These are phyloP conservation scores for Eucommia ulmoides DNA, from an alignment of 257 asterid species.

Conservation along the genomic window DNA sequence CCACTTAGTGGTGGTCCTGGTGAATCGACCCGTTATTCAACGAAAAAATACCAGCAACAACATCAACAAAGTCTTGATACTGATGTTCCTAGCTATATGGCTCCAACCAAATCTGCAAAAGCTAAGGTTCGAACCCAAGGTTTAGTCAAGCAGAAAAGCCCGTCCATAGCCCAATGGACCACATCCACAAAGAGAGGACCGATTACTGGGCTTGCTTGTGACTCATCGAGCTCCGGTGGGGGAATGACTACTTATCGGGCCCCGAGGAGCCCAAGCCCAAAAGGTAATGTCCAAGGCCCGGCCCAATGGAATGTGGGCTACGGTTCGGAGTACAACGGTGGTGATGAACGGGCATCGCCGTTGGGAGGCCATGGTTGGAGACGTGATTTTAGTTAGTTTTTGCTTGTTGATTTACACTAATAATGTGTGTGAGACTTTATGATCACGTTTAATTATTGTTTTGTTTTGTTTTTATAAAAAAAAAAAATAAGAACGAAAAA, in stretches of 20 bases:
- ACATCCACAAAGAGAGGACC: not conserved
- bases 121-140: constrained; percentile 27
- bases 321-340: not conserved
- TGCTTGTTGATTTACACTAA: too few species aligned
- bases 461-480: too few species aligned
- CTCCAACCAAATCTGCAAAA: constrained; percentile 77
- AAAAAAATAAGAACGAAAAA: too few species aligned
- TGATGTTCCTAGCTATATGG: constrained; percentile 67
- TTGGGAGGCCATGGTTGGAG: too few species aligned
- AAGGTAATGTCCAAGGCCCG: not conserved
- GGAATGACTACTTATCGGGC: not conserved
- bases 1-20: constrained; percentile 17
- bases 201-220: not conserved
- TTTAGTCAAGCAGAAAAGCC: not conserved
- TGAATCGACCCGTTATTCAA: constrained; percentile 34
- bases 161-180: not conserved
- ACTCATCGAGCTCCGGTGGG: not conserved
- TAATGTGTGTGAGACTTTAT: too few species aligned
- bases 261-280: not conserved
- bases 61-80: constrained; percentile 13
- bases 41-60: constrained; percentile 19
- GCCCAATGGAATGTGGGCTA: not conserved
- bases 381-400: too few species aligned
- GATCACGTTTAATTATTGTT: too few species aligned
- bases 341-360: not conserved